phyloP scores from a whole-genome alignment of 768 basidiomycete genomes.

The Mycena kentingensis region DNA sequence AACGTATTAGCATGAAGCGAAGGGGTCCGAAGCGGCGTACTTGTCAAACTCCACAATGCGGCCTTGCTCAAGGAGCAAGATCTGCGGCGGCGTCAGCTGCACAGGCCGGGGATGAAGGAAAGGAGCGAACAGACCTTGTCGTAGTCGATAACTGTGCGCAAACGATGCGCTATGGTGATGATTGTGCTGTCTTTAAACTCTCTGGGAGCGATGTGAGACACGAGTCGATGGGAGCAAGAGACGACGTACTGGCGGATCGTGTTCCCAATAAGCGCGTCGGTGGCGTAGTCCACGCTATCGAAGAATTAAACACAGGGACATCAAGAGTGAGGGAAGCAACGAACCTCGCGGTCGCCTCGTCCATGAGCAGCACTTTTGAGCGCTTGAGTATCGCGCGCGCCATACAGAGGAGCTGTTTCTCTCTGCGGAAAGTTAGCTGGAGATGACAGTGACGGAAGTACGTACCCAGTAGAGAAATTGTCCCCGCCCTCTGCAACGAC shows the following conservation, averaged over 20 bases:
- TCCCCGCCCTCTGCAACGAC: conserved; percentile 73
- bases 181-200: conserved; percentile 82
- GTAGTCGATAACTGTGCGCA: conserved; percentile 81
- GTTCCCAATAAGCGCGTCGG: conserved; percentile 81
- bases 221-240: background rate
- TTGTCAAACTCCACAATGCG: conserved; percentile 75
- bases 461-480: conserved; percentile 71
- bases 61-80: conserved; percentile 78
- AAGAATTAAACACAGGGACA: no score
- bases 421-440: conserved; percentile 36
- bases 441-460: conserved; percentile 3
- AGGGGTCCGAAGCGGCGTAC: conserved; percentile 29
- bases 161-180: conserved; percentile 77
- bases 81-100: conserved; percentile 39
- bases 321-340: background rate
- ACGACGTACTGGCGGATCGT: conserved; percentile 71
- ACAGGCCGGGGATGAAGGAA: background rate
- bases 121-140: conserved; percentile 62
- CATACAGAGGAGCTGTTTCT: conserved; percentile 86
- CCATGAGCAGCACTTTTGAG: conserved; percentile 78
- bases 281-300: conserved; percentile 31
- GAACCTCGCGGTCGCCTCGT: conserved; percentile 75
- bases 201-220: conserved; percentile 32
- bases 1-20: background rate
- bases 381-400: conserved; percentile 78